A percentile compares a stretch with the other conserved stretches of the same genome.
phyloP scores from a whole-genome alignment of 129 eudicot species.

The Centella asiatica region DNA sequence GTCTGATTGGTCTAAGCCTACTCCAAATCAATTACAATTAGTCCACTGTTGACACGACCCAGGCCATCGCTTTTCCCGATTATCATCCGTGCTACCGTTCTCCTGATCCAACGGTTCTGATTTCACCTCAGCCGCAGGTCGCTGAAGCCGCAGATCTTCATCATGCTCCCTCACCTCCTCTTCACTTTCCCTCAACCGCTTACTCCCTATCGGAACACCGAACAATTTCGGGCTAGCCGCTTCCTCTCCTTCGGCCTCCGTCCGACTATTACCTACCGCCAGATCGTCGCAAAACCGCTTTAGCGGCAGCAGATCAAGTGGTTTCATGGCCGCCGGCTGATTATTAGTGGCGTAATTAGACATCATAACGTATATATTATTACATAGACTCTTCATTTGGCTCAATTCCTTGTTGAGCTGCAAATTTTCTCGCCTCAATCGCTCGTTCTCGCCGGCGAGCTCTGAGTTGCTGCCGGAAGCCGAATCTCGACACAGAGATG shows the following conservation, averaged over 20 bases:
- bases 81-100: constrained; percentile 19
- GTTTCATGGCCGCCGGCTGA: constrained; percentile 14
- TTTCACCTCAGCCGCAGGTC: constrained; percentile 45
- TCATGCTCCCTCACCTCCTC: constrained; percentile 27
- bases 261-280: not conserved
- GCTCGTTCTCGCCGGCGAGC: constrained; percentile 69
- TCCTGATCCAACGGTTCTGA: constrained; percentile 61
- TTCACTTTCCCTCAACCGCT: constrained; percentile 49
- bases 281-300: constrained; percentile 33
- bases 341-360: constrained; percentile 32
- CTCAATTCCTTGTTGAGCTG: constrained; percentile 64
- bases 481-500: constrained; percentile 19
- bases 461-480: constrained; percentile 34
- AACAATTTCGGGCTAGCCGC: constrained; percentile 51
- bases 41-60: constrained; percentile 15
- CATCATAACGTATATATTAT: constrained; percentile 59
- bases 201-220: constrained; percentile 66
- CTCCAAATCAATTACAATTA: constrained; percentile 23
- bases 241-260: constrained; percentile 23
- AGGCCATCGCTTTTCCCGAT: constrained; percentile 30
- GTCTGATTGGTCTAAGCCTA: constrained; percentile 8
- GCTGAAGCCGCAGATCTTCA: constrained; percentile 47
- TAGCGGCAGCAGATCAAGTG: constrained; percentile 57
- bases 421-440: constrained; percentile 55
- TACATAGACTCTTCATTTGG: constrained; percentile 65